These are phyloP conservation scores for Chaetomium globosum DNA, from an alignment of 2,329 filamentous ascomycete species.

Conservation along the genomic window DNA sequence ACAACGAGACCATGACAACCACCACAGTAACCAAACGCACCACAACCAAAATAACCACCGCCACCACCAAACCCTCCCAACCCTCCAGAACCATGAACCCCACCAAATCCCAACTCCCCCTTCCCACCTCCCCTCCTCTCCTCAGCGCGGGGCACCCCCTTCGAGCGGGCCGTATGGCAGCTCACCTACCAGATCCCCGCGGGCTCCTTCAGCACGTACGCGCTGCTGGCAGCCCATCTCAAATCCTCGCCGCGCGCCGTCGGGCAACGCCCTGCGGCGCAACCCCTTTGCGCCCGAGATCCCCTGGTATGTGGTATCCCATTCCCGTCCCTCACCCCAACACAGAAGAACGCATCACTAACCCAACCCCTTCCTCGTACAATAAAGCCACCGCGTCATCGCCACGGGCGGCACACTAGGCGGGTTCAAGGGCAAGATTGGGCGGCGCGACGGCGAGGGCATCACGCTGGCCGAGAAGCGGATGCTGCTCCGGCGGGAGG, in stretches of 20 bases:
- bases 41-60: neutral
- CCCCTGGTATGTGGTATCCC: slow-evolving; percentile 56
- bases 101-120: slow-evolving; percentile 6
- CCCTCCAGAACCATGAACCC: neutral
- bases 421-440: slow-evolving; percentile 67
- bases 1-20: neutral
- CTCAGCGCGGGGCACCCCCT: slow-evolving; percentile 47
- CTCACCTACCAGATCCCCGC: slow-evolving; percentile 75
- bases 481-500: slow-evolving; percentile 62
- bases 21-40: neutral
- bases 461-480: slow-evolving; percentile 64
- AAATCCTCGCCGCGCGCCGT: slow-evolving; percentile 74
- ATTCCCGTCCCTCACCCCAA: too few species aligned
- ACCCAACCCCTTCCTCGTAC: too few species aligned
- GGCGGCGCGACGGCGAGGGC: slow-evolving; percentile 62
- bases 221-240: slow-evolving; percentile 67
- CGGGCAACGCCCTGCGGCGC: slow-evolving; percentile 72
- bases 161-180: slow-evolving; percentile 68
- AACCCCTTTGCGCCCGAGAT: slow-evolving; percentile 84
- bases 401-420: slow-evolving; percentile 72
- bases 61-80: neutral
- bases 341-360: too few species aligned
- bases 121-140: slow-evolving; percentile 23
- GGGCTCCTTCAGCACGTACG: slow-evolving; percentile 78
- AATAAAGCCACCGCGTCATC: slow-evolving; percentile 67